Percentiles rank a stretch among this genome's conserved stretches.
Evolutionary conservation across 1,284 basidiomycete species (phyloP).

Genomic region (Coniferiporia sulphurascens): DNA sequence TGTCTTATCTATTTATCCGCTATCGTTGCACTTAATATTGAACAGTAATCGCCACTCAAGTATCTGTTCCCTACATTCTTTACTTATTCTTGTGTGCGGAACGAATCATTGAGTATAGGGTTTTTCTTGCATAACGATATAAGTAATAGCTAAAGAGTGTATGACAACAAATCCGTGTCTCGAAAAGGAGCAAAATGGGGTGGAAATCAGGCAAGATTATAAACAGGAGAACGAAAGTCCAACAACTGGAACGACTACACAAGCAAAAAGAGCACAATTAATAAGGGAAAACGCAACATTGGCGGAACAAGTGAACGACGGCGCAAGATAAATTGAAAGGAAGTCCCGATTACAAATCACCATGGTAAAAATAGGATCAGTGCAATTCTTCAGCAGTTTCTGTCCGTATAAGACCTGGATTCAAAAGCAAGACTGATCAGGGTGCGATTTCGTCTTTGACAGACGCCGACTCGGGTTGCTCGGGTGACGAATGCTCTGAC

Average conservation of each 20-base stretch:
- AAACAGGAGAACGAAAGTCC: conserved; percentile 10
- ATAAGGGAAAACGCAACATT: conserved; percentile 2
- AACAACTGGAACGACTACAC: neutral
- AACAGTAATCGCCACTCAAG: neutral
- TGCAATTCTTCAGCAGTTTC: neutral
- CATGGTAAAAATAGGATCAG: conserved; percentile 10
- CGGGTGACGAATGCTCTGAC: conserved; percentile 29
- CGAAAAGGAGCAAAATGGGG: conserved; percentile 2
- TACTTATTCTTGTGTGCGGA: too few species aligned
- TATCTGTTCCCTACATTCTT: neutral
- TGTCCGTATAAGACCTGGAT: neutral
- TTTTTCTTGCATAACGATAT: conserved; percentile 3
- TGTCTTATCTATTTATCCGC: neutral
- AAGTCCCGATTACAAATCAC: conserved; percentile 5
- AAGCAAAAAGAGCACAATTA: neutral
- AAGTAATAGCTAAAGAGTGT: conserved; percentile 23
- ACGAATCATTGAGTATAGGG: too few species aligned
- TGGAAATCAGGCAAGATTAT: conserved; percentile 1
- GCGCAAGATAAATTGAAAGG: neutral
- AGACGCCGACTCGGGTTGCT: conserved; percentile 37
- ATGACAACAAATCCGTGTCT: conserved; percentile 17
- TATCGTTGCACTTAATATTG: neutral
- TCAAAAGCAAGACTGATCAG: conserved; percentile 11
- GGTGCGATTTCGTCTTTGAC: conserved; percentile 42
- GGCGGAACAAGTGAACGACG: neutral